These are phyloP conservation scores for Diaporthe sp. DNA, from an alignment of 2,329 filamentous ascomycete genomes.

Conservation along the genomic window DNA sequence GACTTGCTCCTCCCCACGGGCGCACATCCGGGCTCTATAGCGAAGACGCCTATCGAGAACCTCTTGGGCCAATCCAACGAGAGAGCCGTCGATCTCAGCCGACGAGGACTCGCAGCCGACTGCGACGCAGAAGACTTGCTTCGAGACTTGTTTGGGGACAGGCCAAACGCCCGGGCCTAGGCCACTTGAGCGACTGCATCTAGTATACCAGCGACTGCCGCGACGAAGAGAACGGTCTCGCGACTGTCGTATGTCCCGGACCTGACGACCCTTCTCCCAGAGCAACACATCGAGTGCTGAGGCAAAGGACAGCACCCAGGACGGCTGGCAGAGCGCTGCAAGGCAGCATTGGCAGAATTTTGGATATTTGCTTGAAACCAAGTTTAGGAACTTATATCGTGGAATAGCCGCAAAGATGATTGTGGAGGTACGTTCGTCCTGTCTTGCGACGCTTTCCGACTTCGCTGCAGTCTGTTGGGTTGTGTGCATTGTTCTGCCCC, in stretches of 20 bases:
- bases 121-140: background rate
- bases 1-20: constrained; percentile 3
- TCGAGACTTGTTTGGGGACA: background rate
- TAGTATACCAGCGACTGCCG: background rate
- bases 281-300: background rate
- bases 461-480: background rate
- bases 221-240: background rate
- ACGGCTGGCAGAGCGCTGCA: constrained; percentile 22
- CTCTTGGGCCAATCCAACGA: background rate
- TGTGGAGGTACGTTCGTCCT: constrained; percentile 44
- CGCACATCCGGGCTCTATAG: background rate
- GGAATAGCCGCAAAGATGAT: constrained; percentile 45
- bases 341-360: constrained; percentile 3
- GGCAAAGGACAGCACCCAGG: background rate
- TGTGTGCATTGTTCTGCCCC: background rate
- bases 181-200: background rate
- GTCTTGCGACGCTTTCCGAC: background rate
- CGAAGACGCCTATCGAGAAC: background rate
- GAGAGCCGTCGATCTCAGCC: background rate
- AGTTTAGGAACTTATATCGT: background rate
- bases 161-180: background rate
- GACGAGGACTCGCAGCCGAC: no score
- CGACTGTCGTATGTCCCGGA: background rate
- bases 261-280: background rate
- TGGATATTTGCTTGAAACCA: constrained; percentile 14